phyloP scores from a whole-genome alignment of 1,139 yeast species.

The Candida albicans region DNA sequence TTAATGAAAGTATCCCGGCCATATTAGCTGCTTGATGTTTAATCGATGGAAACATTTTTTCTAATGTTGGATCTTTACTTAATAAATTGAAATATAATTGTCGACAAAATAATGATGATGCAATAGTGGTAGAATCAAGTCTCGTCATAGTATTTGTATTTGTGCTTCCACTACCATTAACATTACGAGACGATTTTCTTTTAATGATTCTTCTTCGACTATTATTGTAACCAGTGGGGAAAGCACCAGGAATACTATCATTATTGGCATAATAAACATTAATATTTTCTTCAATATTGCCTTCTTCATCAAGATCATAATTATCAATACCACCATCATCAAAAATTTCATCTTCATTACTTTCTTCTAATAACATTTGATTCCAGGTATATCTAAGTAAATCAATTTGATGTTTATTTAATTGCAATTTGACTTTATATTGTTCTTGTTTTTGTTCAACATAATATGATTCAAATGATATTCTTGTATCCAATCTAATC shows the following conservation, averaged over 20 bases:
- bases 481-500: conserved; percentile 44
- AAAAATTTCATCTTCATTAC: conserved; percentile 28
- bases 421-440: conserved; percentile 30
- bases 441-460: conserved; percentile 7
- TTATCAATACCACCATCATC: too few species aligned
- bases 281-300: too few species aligned
- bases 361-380: conserved; percentile 41
- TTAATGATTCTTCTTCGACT: not conserved
- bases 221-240: conserved; percentile 12
- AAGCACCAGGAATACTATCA: conserved; percentile 12
- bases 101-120: conserved; percentile 55
- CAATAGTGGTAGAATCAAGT: conserved; percentile 26
- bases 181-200: not conserved
- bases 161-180: too few species aligned
- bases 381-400: conserved; percentile 46
- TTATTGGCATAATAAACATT: not conserved
- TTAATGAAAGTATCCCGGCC: conserved; percentile 75
- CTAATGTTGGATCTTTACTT: conserved; percentile 53
- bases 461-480: conserved; percentile 41
- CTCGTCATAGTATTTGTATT: not conserved
- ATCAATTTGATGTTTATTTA: conserved; percentile 38
- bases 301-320: too few species aligned
- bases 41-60: conserved; percentile 60
- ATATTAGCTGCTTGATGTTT: conserved; percentile 74
- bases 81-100: conserved; percentile 64